These are phyloP conservation scores for Tetradesmus lagerheimii DNA, from an alignment of 139 green algal genomes.

Conservation along the genomic window DNA sequence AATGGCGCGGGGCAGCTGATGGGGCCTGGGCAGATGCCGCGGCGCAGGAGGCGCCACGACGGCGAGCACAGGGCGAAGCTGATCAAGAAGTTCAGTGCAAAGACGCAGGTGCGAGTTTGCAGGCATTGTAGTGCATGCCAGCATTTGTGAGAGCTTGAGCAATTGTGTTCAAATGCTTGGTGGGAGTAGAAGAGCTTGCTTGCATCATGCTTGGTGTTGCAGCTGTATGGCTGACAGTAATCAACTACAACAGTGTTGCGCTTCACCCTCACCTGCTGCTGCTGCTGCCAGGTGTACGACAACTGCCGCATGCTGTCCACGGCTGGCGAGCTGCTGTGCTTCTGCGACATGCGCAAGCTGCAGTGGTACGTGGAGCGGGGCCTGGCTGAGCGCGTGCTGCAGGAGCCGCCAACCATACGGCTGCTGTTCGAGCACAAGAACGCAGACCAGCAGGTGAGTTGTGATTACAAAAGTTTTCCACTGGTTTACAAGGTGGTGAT, in stretches of 20 bases:
- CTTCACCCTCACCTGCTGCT: not conserved
- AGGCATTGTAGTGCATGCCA: too few species aligned
- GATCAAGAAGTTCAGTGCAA: conserved; percentile 53
- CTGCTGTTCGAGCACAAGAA: conserved; percentile 86
- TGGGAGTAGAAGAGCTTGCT: too few species aligned
- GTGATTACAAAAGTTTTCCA: too few species aligned
- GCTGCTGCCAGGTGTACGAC: conserved; percentile 72
- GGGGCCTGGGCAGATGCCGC: not conserved
- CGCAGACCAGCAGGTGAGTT: conserved; percentile 67
- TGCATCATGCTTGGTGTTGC: too few species aligned
- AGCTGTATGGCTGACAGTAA: too few species aligned
- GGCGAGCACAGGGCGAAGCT: conserved; percentile 19
- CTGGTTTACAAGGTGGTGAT: too few species aligned
- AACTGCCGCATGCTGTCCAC: conserved; percentile 84
- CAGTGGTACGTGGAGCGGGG: conserved; percentile 71
- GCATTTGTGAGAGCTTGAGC: too few species aligned
- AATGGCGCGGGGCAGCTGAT: not conserved
- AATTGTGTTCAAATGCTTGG: too few species aligned
- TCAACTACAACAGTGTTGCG: too few species aligned
- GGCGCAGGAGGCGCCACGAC: not conserved
- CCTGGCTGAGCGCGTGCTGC: conserved; percentile 61
- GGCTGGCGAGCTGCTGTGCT: conserved; percentile 82
- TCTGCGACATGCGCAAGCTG: conserved; percentile 65
- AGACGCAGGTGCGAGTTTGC: conserved; percentile 40
- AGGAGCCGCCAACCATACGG: conserved; percentile 71